Percentiles rank a stretch among this genome's conserved stretches.
Evolutionary conservation across 139 green algal species (phyloP).

Genomic region (Pseudopediastrum boryanum): DNA sequence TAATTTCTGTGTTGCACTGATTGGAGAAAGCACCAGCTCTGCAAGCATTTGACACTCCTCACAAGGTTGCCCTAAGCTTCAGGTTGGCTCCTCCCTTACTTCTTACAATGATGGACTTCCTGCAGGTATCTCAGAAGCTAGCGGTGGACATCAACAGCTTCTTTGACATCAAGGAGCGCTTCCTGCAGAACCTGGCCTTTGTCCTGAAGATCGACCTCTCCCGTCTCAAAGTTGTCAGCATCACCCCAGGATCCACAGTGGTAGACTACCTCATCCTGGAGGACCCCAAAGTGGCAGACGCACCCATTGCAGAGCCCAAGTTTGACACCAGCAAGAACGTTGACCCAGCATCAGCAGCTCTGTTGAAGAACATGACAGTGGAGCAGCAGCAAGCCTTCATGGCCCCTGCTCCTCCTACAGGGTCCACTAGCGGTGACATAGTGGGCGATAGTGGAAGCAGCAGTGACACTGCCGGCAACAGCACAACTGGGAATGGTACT

Average conservation of each 20-base stretch:
- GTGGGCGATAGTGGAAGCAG: not conserved
- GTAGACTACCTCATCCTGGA: constrained; percentile 24
- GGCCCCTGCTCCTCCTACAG: not conserved
- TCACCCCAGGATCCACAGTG: not conserved
- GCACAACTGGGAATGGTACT: not conserved
- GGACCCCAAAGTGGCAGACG: constrained; percentile 1
- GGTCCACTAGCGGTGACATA: not conserved
- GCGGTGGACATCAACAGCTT: constrained; percentile 28
- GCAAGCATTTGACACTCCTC: too few species aligned
- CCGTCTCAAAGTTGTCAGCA: constrained; percentile 31
- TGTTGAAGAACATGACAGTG: not conserved
- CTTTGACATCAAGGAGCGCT: constrained; percentile 26
- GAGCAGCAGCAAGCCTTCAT: not conserved
- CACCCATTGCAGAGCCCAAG: not conserved
- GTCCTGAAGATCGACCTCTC: constrained; percentile 38
- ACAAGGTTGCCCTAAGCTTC: not conserved
- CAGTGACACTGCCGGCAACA: not conserved
- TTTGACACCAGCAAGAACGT: constrained; percentile 32
- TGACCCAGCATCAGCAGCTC: not conserved
- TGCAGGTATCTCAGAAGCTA: constrained; percentile 7
- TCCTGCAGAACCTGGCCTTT: constrained; percentile 41
- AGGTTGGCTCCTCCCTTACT: not conserved
- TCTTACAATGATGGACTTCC: not conserved
- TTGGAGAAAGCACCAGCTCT: too few species aligned
- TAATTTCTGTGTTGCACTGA: too few species aligned